Evolutionary conservation across 768 basidiomycete species (phyloP), one percentile per base, ranked within the genome.

Genomic region (Auricularia cornea): DNA sequence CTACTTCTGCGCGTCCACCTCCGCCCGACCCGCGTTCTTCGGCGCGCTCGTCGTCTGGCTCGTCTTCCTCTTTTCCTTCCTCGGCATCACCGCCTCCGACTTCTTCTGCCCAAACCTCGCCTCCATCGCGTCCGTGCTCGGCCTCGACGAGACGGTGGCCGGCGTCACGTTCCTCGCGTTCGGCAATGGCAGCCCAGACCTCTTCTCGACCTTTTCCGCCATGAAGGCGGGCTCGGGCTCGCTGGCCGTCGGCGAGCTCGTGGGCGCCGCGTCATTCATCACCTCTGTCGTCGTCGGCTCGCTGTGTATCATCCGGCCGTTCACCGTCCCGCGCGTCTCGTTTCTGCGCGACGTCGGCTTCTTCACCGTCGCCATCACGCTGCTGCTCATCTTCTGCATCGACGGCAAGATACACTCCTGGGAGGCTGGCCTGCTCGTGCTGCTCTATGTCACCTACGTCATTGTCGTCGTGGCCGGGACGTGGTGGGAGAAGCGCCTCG

Each of bases 101-200:
- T 98, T 98, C 77, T 98, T 98, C 81, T 94, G 91, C 60, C 95
- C 95, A 1, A 98, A 99, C 73, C 82, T 99, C 20, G 89, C 90
- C 0, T 92, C 95, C 1, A 89, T 98, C 33, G 86, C 96, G 0
- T 83, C 88, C 59, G 77, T 91, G 3, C 83, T 99, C 3, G 90
- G 94, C 0, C 75, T 99, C 44, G 90, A 91, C 69, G 94, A 99
- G 72, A 91, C 92, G 62, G 87, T 98, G 18, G 94, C 97, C 0
- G 97, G 97, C 0, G 95, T 98, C 28, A 99, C 97, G 0, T 91
- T 99, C 68, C 82, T 99, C 31, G 97, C 97, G 0, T 95, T 98
- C 71, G 96, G 96, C 44, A 98, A 98, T 71, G 96, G 95, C 32
- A 94, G 92, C 70, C 96, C 96, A 0, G 96, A 98, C 72, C 83